These are phyloP conservation scores for Starmerella bombi DNA, from an alignment of 805 yeast species.

Conservation along the genomic window DNA sequence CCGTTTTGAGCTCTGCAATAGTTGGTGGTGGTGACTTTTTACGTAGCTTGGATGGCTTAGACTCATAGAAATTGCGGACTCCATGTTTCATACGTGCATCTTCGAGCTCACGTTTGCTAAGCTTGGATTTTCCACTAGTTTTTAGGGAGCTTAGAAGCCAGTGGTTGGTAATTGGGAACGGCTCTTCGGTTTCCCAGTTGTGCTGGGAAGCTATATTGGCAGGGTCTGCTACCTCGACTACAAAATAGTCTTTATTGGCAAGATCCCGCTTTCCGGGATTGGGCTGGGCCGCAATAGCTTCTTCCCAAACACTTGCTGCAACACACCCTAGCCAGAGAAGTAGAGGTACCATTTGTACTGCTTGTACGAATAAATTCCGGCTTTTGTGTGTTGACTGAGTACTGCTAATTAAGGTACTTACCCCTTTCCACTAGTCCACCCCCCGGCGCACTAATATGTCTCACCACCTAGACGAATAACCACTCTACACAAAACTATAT, in stretches of 20 bases:
- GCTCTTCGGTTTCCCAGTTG: slow-evolving; percentile 19
- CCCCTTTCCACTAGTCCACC: no score
- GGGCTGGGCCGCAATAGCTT: slow-evolving; percentile 16
- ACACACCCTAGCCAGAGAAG: no score
- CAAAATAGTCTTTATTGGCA: slow-evolving; percentile 16
- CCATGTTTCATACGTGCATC: slow-evolving; percentile 5
- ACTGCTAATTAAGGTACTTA: no score
- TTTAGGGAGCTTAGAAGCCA: slow-evolving; percentile 20
- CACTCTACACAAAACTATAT: no score
- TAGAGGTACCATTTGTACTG: no score
- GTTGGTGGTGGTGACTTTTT: slow-evolving; percentile 8
- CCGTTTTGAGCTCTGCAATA: slow-evolving; percentile 29
- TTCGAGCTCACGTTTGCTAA: slow-evolving; percentile 1
- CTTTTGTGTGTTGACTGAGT: no score
- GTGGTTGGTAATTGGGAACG: slow-evolving; percentile 22
- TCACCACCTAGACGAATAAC: no score
- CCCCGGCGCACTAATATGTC: no score
- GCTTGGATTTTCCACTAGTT: background rate
- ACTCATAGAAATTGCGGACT: slow-evolving; percentile 1
- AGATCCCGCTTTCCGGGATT: slow-evolving; percentile 18
- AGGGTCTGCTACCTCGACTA: slow-evolving; percentile 17
- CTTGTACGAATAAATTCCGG: no score
- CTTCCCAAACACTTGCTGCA: slow-evolving; percentile 16
- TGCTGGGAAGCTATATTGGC: background rate
- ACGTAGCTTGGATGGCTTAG: slow-evolving; percentile 2